These are phyloP conservation scores for Obba rivulosa DNA, from an alignment of 768 basidiomycete genomes.

Conservation along the genomic window DNA sequence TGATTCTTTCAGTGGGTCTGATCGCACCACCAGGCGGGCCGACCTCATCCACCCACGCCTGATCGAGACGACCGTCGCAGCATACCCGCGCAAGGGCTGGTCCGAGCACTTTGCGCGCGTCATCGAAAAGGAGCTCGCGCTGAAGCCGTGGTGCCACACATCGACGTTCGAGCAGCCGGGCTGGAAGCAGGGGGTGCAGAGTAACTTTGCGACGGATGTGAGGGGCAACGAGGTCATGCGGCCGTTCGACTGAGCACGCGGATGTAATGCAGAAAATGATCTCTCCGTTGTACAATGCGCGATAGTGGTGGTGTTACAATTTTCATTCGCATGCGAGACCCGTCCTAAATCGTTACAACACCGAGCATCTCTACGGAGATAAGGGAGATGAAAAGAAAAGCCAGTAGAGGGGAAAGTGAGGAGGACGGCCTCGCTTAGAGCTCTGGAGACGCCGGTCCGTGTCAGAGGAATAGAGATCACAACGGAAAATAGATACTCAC, in stretches of 20 bases:
- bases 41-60: slow-evolving; percentile 37
- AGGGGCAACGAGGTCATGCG: slow-evolving; percentile 38
- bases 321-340: too few species aligned
- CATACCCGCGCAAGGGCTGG: slow-evolving; percentile 42
- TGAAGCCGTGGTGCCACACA: slow-evolving; percentile 50
- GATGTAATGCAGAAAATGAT: not conserved
- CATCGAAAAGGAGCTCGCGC: slow-evolving; percentile 38
- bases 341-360: slow-evolving; percentile 9
- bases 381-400: slow-evolving; percentile 2
- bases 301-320: not conserved
- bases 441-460: not conserved
- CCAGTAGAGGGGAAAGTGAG: not conserved
- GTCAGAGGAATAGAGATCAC: not conserved
- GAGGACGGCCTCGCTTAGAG: slow-evolving; percentile 4
- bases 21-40: slow-evolving; percentile 28
- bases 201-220: slow-evolving; percentile 45
- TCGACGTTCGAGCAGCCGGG: slow-evolving; percentile 40
- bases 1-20: not conserved
- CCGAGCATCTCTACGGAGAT: slow-evolving; percentile 4
- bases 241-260: slow-evolving; percentile 30
- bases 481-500: slow-evolving; percentile 33
- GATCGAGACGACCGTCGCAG: slow-evolving; percentile 35
- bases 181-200: slow-evolving; percentile 38
- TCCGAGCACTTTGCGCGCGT: slow-evolving; percentile 36
- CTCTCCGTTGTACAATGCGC: slow-evolving; percentile 3